Evolutionary conservation across 1,284 basidiomycete genomes (phyloP), one percentile per base, ranked within the genome.

Genomic region (Cryptococcus sp.): DNA sequence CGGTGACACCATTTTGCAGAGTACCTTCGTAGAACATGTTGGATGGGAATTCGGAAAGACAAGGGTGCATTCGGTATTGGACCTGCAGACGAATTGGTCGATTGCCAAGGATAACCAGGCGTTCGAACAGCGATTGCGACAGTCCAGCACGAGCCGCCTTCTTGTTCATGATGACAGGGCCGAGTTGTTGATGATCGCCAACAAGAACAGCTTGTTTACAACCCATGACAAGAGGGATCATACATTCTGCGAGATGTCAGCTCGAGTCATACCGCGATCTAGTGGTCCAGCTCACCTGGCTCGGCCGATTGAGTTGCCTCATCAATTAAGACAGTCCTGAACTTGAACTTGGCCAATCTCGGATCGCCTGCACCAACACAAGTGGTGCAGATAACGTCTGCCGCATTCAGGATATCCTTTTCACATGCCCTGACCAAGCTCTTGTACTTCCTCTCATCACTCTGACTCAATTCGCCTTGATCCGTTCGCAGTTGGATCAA

Each of bases 11-110:
- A 76, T 99, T 99, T 81, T 99, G 96, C 46, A 99, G 80, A 0
- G 94, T 96, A 20, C 96, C 96, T 77, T 99, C 96, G 80, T 99
- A 99, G 81, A 99, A 99, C 95, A 99, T 98, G 80, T 99, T 99
- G 61, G 93, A 96, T 1, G 96, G 95, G 81, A 99, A 99, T 78
- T 99, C 94, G 49, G 96, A 98, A 48, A 99, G 83, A 78, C 95
- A 98, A 16, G 96, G 96, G 76, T 99, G 96, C 96, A 99, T 99
- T 77, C 96, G 94, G 75, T 99, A 99, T 79, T 99, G 96, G 46
- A 99, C 96, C 80, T 99, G 93, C 38, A 99, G 85, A 62, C 96
- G 93, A 70, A 99, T 99, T 19, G 96, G 96, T 23, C 93, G 86
- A 78, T 99, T 99, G 48, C 89, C 89, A 55, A 99, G 87, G 50